These are phyloP conservation scores for Plasmodium knowlesi DNA, from an alignment of 169 alveolate genomes.

Conservation along the genomic window DNA sequence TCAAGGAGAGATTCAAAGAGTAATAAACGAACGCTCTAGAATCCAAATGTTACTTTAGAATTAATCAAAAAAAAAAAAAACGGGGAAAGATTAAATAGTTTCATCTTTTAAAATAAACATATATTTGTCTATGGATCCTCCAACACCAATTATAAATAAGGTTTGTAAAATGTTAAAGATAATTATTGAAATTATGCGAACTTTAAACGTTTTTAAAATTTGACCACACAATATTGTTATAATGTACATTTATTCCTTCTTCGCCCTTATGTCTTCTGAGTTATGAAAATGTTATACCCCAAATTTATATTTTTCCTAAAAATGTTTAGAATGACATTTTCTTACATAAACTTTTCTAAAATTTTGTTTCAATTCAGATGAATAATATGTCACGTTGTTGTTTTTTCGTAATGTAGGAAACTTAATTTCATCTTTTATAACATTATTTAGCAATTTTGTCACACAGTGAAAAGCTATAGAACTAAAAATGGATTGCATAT, in stretches of 20 bases:
- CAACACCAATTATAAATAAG: slow-evolving; percentile 11
- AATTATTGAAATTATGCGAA: slow-evolving; percentile 35
- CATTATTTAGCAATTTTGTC: slow-evolving; percentile 19
- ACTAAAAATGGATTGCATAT: slow-evolving; percentile 32
- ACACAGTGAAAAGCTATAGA: slow-evolving; percentile 46
- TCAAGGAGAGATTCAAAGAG: slow-evolving; percentile 27
- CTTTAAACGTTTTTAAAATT: slow-evolving; percentile 51
- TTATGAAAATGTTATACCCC: background rate
- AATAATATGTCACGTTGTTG: background rate
- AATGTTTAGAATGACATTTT: slow-evolving; percentile 1
- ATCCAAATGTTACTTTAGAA: slow-evolving; percentile 23
- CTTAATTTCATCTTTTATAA: slow-evolving; percentile 27
- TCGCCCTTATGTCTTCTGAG: slow-evolving; percentile 1
- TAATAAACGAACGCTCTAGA: slow-evolving; percentile 19
- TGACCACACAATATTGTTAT: slow-evolving; percentile 39
- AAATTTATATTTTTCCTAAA: background rate
- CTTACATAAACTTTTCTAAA: slow-evolving; percentile 36
- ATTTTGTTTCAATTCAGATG: slow-evolving; percentile 48
- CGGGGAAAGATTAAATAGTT: slow-evolving; percentile 31
- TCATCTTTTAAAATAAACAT: slow-evolving; percentile 28
- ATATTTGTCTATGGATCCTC: slow-evolving; percentile 29
- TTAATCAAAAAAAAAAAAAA: slow-evolving; percentile 13
- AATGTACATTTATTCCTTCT: slow-evolving; percentile 35
- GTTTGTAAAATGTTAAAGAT: slow-evolving; percentile 36
- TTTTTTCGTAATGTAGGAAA: slow-evolving; percentile 22